Conservation (phyloP, 2,329 filamentous ascomycete genomes). For the Cladosporium phlei region DNA sequence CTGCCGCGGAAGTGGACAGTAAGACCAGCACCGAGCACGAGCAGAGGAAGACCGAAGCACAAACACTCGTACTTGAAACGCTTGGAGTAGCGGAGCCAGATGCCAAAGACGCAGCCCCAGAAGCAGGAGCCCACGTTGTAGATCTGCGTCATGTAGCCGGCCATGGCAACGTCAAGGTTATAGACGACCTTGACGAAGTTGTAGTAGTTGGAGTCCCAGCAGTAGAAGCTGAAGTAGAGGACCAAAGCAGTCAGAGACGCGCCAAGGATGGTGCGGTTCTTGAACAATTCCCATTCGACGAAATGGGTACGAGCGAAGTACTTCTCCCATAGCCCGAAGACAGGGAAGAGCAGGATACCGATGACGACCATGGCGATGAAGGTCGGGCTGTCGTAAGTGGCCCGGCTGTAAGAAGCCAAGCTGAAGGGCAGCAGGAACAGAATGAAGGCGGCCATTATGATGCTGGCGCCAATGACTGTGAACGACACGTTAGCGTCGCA, state of each 20-base stretch:
- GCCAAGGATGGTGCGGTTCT: slow-evolving; percentile 47
- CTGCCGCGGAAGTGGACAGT: slow-evolving; percentile 29
- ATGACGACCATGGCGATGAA: slow-evolving; percentile 37
- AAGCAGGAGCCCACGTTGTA: slow-evolving; percentile 39
- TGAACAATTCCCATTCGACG: slow-evolving; percentile 45
- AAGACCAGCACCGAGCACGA: slow-evolving; percentile 29
- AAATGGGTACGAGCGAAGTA: slow-evolving; percentile 39
- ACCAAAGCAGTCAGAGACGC: slow-evolving; percentile 47
- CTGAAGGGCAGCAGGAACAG: slow-evolving; percentile 65
- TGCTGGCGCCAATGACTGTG: slow-evolving; percentile 58
- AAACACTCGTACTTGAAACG: slow-evolving; percentile 46
- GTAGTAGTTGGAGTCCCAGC: slow-evolving; percentile 39
- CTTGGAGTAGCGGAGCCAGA: slow-evolving; percentile 43
- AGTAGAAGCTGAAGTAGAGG: slow-evolving; percentile 27
- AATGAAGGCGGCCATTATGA: slow-evolving; percentile 54
- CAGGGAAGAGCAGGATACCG: slow-evolving; percentile 36
- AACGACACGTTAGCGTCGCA: no score
- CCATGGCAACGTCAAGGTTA: slow-evolving; percentile 25
- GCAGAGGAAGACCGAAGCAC: slow-evolving; percentile 32
- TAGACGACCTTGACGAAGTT: slow-evolving; percentile 40
- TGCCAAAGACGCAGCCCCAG: slow-evolving; percentile 44
- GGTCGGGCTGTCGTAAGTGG: slow-evolving; percentile 16
- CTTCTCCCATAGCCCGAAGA: slow-evolving; percentile 38
- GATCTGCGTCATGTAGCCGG: slow-evolving; percentile 31
- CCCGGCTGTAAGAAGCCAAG: slow-evolving; percentile 36